Evolutionary conservation across 768 basidiomycete genomes (phyloP), one percentile per base, ranked within the genome.

Genomic region (Suillus clintonianus): DNA sequence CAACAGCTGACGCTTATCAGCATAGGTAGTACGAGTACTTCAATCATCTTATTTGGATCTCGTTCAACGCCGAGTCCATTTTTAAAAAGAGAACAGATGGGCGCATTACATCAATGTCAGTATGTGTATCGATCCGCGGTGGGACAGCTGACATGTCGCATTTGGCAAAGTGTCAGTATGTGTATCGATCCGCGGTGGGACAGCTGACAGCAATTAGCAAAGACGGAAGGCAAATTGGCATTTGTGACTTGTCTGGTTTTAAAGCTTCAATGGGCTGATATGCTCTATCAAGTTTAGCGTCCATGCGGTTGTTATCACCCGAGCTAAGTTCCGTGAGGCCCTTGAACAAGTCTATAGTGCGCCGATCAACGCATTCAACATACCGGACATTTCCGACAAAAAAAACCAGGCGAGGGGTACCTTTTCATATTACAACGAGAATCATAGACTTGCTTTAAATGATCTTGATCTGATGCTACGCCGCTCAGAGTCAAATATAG

Each of bases 1-100:
- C 43, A 14, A 14, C 13, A 27, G 27, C 11, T 13, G 43, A 34
- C 34, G 8, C 34, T 42, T 42, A 88, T 86, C 77, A 81, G 86
- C 4, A 87, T 69, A 4, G n/a, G n/a, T n/a, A n/a, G 76, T 75
- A 11, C 74, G 19, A 85, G 73, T 11, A 69, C 63, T 62, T 77
- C 77, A 7, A 86, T 62, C 1, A 86, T 81, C 13, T 82, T 68
- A 70, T 89, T 89, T 24, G 91, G 77, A 61, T 89, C 89, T 36
- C 73, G 77, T 71, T 45, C n/a, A 47, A 13, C 45, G n/a, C 92
- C 91, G 4, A 93, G 76, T 6, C 90, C 90, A 72, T 93, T 93
- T 79, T 92, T 86, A 58, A 89, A 67, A 19, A 90, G 71, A 2
- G n/a, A n/a, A n/a, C n/a, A n/a, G n/a, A n/a, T n/a, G n/a, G 24